A percentile compares a stretch with the other conserved stretches of the same genome.
phyloP scores from a whole-genome alignment of 805 yeast genomes.

The Candida morakotiae region DNA sequence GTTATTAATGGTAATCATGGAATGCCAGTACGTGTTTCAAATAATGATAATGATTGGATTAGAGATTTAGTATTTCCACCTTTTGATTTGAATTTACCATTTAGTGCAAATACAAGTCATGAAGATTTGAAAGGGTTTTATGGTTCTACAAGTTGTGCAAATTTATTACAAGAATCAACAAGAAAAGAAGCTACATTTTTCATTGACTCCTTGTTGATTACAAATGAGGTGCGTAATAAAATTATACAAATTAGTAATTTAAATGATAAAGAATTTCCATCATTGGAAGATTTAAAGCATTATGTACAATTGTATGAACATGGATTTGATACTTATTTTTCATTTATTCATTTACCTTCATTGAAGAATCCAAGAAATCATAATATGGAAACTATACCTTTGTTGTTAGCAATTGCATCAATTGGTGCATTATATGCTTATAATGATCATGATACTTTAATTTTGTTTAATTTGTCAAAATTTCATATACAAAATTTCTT shows the following conservation, averaged over 20 bases:
- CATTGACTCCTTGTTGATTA: conserved; percentile 20
- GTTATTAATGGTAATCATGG: conserved; percentile 11
- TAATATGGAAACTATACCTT: conserved; percentile 51
- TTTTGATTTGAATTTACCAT: conserved; percentile 48
- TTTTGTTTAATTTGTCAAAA: conserved; percentile 65
- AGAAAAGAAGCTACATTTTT: conserved; percentile 8
- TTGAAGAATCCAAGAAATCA: conserved; percentile 36
- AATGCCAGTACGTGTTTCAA: conserved; percentile 10
- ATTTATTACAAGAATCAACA: conserved; percentile 5
- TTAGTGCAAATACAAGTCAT: conserved; percentile 4
- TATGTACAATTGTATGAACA: conserved; percentile 71
- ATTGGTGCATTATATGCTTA: conserved; percentile 86
- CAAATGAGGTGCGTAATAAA: conserved; percentile 47
- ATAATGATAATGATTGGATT: conserved; percentile 53
- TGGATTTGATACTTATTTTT: conserved; percentile 79
- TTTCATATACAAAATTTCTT: conserved; percentile 62
- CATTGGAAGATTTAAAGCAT: conserved; percentile 68
- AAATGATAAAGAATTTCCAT: conserved; percentile 62
- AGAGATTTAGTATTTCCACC: conserved; percentile 68
- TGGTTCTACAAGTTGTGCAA: conserved; percentile 2
- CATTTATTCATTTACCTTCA: conserved; percentile 75
- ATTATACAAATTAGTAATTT: conserved; percentile 54
- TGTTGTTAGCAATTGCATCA: conserved; percentile 76
- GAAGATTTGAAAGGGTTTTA: conserved; percentile 8
- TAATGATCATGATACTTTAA: conserved; percentile 71